These are phyloP conservation scores for Iberis pinnata DNA, from an alignment of 345 rosid genomes.

Conservation along the genomic window DNA sequence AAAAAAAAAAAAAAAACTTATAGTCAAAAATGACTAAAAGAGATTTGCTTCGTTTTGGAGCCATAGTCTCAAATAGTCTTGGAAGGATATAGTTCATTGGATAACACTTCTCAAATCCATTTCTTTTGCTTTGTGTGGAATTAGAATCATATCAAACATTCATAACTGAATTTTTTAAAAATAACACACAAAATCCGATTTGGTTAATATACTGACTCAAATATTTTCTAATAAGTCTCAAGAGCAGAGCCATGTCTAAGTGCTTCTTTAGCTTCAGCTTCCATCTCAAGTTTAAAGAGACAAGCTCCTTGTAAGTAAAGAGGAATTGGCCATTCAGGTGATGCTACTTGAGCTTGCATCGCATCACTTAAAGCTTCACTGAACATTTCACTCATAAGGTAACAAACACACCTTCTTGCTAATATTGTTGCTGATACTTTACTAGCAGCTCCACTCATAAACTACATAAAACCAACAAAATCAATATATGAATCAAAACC, in stretches of 20 bases:
- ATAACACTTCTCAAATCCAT: no score
- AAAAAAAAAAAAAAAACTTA: no score
- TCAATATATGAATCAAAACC: background rate
- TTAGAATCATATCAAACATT: no score
- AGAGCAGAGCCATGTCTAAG: slow-evolving; percentile 68
- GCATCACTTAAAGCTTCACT: slow-evolving; percentile 88
- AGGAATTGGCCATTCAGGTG: slow-evolving; percentile 84
- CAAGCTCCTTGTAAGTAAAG: slow-evolving; percentile 83
- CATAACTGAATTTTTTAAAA: no score
- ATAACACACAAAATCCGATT: no score
- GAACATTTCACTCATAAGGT: slow-evolving; percentile 61
- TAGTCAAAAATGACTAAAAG: no score
- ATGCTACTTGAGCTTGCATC: slow-evolving; percentile 76
- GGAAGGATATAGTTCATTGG: no score
- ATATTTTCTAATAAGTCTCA: slow-evolving; percentile 30
- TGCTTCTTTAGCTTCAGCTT: slow-evolving; percentile 68
- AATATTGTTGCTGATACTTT: slow-evolving; percentile 81
- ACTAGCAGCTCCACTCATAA: slow-evolving; percentile 74
- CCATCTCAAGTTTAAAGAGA: slow-evolving; percentile 74
- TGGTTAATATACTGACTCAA: no score
- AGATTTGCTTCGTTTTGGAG: no score
- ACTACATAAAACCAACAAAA: slow-evolving; percentile 36
- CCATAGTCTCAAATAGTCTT: no score
- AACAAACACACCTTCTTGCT: slow-evolving; percentile 76
- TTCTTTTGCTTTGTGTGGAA: no score